Percentiles rank a stretch among this genome's conserved stretches.
Conservation (phyloP, 345 rosid genomes). For the Aquilaria yunnanensis region DNA sequence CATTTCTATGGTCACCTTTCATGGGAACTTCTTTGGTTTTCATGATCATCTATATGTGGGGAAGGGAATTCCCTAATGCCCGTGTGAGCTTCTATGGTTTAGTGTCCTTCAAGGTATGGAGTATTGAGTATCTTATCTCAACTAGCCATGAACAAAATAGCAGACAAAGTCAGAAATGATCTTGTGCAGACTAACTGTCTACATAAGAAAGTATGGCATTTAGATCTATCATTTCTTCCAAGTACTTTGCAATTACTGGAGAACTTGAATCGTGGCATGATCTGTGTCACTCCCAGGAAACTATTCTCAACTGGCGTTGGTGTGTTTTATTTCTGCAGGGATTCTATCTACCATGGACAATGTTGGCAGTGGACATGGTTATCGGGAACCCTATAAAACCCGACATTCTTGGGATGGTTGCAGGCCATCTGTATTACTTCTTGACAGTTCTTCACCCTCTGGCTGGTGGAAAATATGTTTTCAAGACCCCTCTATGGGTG, state of each 20-base stretch:
- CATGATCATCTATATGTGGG: constrained; percentile 57
- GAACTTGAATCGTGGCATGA: too few relatives aligned
- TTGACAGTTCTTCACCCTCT: constrained; percentile 68
- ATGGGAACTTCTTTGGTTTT: constrained; percentile 53
- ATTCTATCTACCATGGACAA: constrained; percentile 65
- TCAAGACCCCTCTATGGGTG: constrained; percentile 66
- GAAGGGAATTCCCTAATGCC: constrained; percentile 52
- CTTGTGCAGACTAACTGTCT: too few relatives aligned
- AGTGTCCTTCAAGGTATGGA: constrained; percentile 46
- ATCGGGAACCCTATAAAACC: constrained; percentile 50
- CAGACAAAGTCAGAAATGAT: too few relatives aligned
- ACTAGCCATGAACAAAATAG: too few relatives aligned
- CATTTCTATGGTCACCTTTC: constrained; percentile 35
- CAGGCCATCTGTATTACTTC: constrained; percentile 56
- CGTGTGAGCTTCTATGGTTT: constrained; percentile 45
- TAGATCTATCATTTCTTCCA: too few relatives aligned
- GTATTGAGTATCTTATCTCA: too few relatives aligned
- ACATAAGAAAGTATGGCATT: too few relatives aligned
- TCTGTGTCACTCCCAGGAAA: background rate
- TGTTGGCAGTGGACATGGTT: constrained; percentile 52
- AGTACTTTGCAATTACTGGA: too few relatives aligned
- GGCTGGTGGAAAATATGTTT: constrained; percentile 37
- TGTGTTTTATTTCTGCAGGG: constrained; percentile 26
- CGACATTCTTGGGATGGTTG: constrained; percentile 54
- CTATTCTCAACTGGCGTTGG: background rate